These are phyloP conservation scores for Phalaenopsis aphrodite DNA, from an alignment of 106 monocot genomes.

Conservation along the genomic window DNA sequence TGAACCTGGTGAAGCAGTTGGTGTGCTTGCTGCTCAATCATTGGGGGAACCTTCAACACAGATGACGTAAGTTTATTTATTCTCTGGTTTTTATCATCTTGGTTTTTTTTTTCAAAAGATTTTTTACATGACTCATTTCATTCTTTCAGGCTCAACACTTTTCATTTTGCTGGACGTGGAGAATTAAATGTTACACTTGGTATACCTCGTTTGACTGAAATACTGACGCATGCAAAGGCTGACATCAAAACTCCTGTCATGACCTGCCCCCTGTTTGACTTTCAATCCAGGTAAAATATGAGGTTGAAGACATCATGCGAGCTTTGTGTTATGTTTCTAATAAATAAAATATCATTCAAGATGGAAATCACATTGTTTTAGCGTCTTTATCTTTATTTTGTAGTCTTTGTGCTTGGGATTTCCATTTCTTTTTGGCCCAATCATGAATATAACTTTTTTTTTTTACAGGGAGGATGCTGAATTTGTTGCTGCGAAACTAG, in stretches of 20 bases:
- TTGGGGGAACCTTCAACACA: conserved; percentile 97
- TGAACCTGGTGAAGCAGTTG: conserved; percentile 91
- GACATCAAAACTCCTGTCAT: conserved; percentile 77
- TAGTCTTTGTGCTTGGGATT: no score
- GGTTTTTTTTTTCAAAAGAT: not conserved
- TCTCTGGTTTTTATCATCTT: not conserved
- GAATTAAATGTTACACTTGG: conserved; percentile 98
- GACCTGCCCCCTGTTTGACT: conserved; percentile 64
- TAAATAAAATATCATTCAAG: not conserved
- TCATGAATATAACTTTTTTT: no score
- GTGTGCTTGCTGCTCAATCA: conserved; percentile 90
- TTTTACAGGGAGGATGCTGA: conserved; percentile 71
- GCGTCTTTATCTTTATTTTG: not conserved
- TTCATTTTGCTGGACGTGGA: conserved; percentile 93
- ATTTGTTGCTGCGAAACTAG: conserved; percentile 52
- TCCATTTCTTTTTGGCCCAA: no score
- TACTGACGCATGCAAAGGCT: conserved; percentile 71
- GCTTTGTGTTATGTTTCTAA: not conserved
- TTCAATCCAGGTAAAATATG: conserved; percentile 32
- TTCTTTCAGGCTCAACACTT: conserved; percentile 78
- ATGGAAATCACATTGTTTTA: not conserved
- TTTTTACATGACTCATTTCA: not conserved
- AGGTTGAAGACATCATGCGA: not conserved
- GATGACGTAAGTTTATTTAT: conserved; percentile 77
- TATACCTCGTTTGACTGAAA: conserved; percentile 87